Percentiles rank a stretch among this genome's conserved stretches.
phyloP scores from a whole-genome alignment of 1,139 yeast species.

The Saccharomyces hybrid region DNA sequence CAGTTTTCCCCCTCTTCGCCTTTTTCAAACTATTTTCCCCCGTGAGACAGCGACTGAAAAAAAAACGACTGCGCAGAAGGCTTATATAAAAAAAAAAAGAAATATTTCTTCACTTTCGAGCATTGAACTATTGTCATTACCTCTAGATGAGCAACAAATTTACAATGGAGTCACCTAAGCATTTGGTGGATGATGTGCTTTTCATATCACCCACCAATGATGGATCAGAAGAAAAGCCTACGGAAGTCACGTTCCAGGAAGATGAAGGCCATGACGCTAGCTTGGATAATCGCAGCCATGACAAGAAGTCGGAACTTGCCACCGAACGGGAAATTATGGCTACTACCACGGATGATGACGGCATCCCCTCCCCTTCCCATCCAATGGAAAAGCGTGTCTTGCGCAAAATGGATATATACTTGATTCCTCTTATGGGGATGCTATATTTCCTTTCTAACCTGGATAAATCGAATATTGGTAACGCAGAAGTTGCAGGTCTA shows the following conservation, averaged over 20 bases:
- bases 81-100: background rate
- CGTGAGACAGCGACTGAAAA: conserved; percentile 1
- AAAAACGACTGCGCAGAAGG: conserved; percentile 1
- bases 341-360: conserved; percentile 25
- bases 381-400: conserved; percentile 37
- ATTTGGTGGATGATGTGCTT: background rate
- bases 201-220: background rate
- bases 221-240: background rate
- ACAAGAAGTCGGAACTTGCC: conserved; percentile 9
- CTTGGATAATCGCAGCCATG: background rate
- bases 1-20: background rate
- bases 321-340: conserved; percentile 19
- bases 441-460: conserved; percentile 49
- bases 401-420: conserved; percentile 43
- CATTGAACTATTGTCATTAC: background rate
- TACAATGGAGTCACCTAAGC: background rate
- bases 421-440: conserved; percentile 46
- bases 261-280: background rate
- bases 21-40: background rate
- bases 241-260: conserved; percentile 1
- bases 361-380: conserved; percentile 22
- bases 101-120: background rate
- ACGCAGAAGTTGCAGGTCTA: conserved; percentile 52
- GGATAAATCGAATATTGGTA: conserved; percentile 54
- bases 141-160: background rate